These are phyloP conservation scores for Talaromyces proteolyticus DNA, from an alignment of 495 filamentous ascomycete genomes.

Conservation along the genomic window DNA sequence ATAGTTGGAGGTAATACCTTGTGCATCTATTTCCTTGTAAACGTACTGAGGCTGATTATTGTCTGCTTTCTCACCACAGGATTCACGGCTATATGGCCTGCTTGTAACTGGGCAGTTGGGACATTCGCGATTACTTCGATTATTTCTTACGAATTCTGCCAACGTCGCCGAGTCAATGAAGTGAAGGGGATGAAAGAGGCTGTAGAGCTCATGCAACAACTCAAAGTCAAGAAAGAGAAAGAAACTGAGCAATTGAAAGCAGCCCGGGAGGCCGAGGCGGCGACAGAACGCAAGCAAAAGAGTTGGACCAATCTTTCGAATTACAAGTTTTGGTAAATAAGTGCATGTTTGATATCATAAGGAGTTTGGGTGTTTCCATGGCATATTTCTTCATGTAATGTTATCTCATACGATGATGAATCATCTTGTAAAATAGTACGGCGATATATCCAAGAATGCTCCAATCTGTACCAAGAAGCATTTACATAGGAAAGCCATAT, in stretches of 20 bases:
- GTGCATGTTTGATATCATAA: slow-evolving; percentile 12
- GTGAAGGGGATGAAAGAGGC: slow-evolving; percentile 71
- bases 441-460: not conserved
- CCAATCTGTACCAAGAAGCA: not conserved
- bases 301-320: slow-evolving; percentile 45
- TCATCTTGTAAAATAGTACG: slow-evolving; percentile 6
- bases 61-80: slow-evolving; percentile 18
- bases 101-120: slow-evolving; percentile 83
- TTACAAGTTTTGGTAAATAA: slow-evolving; percentile 47
- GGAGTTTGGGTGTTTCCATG: slow-evolving; percentile 34
- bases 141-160: slow-evolving; percentile 74
- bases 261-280: slow-evolving; percentile 40
- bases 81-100: slow-evolving; percentile 39
- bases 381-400: slow-evolving; percentile 6
- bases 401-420: slow-evolving; percentile 2
- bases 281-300: slow-evolving; percentile 45
- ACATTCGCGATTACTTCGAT: slow-evolving; percentile 59
- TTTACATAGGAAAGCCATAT: not conserved
- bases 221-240: slow-evolving; percentile 62
- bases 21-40: not conserved
- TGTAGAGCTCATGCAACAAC: slow-evolving; percentile 71
- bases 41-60: not conserved
- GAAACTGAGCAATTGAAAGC: slow-evolving; percentile 54
- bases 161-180: slow-evolving; percentile 62
- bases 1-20: slow-evolving; percentile 64